Conservation (phyloP, 768 basidiomycete species). For the Atractiella rhizophila region DNA sequence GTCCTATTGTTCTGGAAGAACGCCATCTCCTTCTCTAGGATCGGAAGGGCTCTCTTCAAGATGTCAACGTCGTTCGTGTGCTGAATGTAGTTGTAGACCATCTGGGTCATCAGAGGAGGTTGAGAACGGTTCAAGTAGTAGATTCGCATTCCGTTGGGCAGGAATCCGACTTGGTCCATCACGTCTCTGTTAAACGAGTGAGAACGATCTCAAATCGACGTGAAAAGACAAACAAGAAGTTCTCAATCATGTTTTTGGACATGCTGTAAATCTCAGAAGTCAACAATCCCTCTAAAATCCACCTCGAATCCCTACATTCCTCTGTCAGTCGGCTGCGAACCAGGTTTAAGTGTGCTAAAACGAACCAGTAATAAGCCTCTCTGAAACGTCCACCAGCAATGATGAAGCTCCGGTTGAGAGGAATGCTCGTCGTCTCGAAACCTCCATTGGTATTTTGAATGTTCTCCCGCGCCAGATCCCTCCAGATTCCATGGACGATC, state of each 20-base stretch:
- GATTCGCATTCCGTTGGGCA: conserved; percentile 66
- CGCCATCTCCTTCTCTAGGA: conserved; percentile 57
- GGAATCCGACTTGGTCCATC: conserved; percentile 55
- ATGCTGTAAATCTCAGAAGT: conserved; percentile 47
- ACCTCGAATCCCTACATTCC: conserved; percentile 38
- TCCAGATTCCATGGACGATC: conserved; percentile 54
- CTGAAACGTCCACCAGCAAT: conserved; percentile 72
- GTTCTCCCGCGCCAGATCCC: conserved; percentile 27
- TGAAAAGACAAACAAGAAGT: too few relatives aligned
- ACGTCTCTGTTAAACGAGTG: too few relatives aligned
- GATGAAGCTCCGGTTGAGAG: conserved; percentile 72
- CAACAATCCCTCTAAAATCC: conserved; percentile 70
- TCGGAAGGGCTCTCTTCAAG: conserved; percentile 49
- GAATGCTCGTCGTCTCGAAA: conserved; percentile 68
- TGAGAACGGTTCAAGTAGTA: conserved; percentile 86
- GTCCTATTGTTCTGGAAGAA: conserved; percentile 67
- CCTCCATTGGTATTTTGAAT: conserved; percentile 31
- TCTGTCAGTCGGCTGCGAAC: too few relatives aligned
- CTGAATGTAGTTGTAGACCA: conserved; percentile 63
- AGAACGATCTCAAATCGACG: too few relatives aligned
- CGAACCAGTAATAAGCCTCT: conserved; percentile 2
- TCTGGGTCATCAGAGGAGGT: conserved; percentile 26
- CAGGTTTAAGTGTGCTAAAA: conserved; percentile 28
- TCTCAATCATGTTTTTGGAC: conserved; percentile 53
- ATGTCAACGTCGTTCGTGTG: conserved; percentile 48